Evolutionary conservation across 73 alveolate species (phyloP).

Genomic region (Diophrys appendiculata): DNA sequence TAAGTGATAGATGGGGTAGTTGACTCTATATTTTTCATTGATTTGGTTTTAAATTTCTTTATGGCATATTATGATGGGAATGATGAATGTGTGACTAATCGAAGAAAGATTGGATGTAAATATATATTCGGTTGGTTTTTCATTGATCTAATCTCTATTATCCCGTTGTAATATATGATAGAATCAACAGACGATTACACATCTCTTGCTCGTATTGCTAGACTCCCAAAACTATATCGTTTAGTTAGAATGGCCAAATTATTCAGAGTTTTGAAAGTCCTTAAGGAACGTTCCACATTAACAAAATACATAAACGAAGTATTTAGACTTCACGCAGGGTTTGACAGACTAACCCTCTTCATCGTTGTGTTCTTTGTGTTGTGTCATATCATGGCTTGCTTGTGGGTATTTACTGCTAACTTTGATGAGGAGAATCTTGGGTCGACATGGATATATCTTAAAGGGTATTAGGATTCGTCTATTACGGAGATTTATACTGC

Average conservation of each 20-base stretch:
- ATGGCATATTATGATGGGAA: conserved; percentile 19
- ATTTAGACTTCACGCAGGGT: conserved; percentile 56
- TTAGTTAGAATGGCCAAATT: conserved; percentile 71
- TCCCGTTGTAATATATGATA: conserved; percentile 69
- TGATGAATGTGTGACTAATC: neutral
- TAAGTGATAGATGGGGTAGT: neutral
- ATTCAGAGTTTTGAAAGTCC: conserved; percentile 65
- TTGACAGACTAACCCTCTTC: conserved; percentile 72
- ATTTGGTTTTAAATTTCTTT: conserved; percentile 16
- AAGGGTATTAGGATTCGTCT: conserved; percentile 6
- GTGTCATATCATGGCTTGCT: conserved; percentile 73
- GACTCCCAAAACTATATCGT: conserved; percentile 83
- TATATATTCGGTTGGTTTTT: conserved; percentile 79
- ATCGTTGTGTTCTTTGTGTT: conserved; percentile 58
- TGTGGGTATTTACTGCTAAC: conserved; percentile 46
- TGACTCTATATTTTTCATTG: conserved; percentile 15
- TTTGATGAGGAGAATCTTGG: conserved; percentile 11
- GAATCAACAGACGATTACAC: conserved; percentile 56
- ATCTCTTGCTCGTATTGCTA: conserved; percentile 79
- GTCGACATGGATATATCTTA: neutral
- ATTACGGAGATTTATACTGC: conserved; percentile 13
- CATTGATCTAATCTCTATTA: conserved; percentile 69
- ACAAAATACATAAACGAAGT: conserved; percentile 33
- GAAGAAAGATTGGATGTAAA: conserved; percentile 41
- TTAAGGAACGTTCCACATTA: conserved; percentile 58